phyloP scores from a whole-genome alignment of 2,329 filamentous ascomycete species.

The Kalaharituber pfeilii region DNA sequence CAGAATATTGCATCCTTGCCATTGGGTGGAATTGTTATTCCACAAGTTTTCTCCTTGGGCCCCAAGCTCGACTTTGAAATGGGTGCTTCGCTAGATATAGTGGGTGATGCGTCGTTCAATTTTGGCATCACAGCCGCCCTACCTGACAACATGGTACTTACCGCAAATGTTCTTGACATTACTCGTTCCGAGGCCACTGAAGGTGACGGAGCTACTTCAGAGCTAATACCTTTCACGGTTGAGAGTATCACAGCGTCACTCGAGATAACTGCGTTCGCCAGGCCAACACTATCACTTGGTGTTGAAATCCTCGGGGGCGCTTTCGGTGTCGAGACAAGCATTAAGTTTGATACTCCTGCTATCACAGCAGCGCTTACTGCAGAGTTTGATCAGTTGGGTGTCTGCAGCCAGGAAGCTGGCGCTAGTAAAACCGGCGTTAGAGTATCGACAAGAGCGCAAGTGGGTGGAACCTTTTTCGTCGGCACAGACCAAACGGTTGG shows the following conservation, averaged over 20 bases:
- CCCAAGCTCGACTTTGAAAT: conserved; percentile 21
- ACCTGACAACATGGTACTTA: conserved; percentile 21
- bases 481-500: not conserved
- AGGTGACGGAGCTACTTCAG: conserved; percentile 18
- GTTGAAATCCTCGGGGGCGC: conserved; percentile 18
- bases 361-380: conserved; percentile 11
- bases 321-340: conserved; percentile 15
- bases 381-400: conserved; percentile 13
- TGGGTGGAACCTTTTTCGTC: not conserved
- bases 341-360: conserved; percentile 17
- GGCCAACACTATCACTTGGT: conserved; percentile 21
- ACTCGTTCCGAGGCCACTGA: conserved; percentile 20
- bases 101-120: conserved; percentile 19
- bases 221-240: conserved; percentile 20
- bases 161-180: conserved; percentile 19
- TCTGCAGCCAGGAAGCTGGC: conserved; percentile 8
- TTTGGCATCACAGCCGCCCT: conserved; percentile 20
- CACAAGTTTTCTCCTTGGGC: conserved; percentile 22
- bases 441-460: not conserved
- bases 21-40: conserved; percentile 20
- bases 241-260: conserved; percentile 19
- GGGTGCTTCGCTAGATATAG: conserved; percentile 15
- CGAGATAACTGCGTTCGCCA: conserved; percentile 18
- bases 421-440: conserved; percentile 15
- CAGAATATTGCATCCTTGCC: conserved; percentile 19